These are phyloP conservation scores for Delitschia confertaspora DNA, from an alignment of 495 filamentous ascomycete genomes.

Conservation along the genomic window DNA sequence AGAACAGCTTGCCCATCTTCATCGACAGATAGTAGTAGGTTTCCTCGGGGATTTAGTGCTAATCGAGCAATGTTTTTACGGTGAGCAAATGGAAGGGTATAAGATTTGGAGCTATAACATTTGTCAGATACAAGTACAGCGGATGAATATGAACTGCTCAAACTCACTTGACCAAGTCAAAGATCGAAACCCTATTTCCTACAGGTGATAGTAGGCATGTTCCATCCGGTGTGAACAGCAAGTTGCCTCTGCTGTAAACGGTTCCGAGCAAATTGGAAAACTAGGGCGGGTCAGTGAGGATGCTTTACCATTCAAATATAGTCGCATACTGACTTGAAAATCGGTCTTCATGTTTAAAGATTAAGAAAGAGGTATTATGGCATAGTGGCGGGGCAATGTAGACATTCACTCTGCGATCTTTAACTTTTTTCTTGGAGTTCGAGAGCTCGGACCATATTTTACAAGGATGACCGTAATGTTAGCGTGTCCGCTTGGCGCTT, in stretches of 20 bases:
- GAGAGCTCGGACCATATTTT: constrained; percentile 13
- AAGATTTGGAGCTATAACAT: constrained; percentile 72
- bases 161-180: constrained; percentile 85
- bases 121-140: constrained; percentile 22
- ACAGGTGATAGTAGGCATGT: constrained; percentile 94
- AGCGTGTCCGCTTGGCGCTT: constrained; percentile 14
- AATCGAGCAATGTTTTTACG: constrained; percentile 84
- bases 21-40: constrained; percentile 83
- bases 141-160: too few species aligned
- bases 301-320: background rate
- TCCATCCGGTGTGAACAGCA: constrained; percentile 94
- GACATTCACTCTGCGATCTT: constrained; percentile 1
- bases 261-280: constrained; percentile 95
- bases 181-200: constrained; percentile 89
- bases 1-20: constrained; percentile 90
- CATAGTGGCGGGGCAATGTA: constrained; percentile 10
- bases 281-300: constrained; percentile 36
- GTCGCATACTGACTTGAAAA: constrained; percentile 57
- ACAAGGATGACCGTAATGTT: background rate
- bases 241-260: constrained; percentile 93
- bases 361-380: background rate
- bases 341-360: constrained; percentile 77
- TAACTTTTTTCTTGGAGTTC: constrained; percentile 18
- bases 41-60: constrained; percentile 79
- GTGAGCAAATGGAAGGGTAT: constrained; percentile 89